Evolutionary conservation across 2,329 filamentous ascomycete species (phyloP), one percentile per base, ranked within the genome.

Genomic region (Penicillium sp.): DNA sequence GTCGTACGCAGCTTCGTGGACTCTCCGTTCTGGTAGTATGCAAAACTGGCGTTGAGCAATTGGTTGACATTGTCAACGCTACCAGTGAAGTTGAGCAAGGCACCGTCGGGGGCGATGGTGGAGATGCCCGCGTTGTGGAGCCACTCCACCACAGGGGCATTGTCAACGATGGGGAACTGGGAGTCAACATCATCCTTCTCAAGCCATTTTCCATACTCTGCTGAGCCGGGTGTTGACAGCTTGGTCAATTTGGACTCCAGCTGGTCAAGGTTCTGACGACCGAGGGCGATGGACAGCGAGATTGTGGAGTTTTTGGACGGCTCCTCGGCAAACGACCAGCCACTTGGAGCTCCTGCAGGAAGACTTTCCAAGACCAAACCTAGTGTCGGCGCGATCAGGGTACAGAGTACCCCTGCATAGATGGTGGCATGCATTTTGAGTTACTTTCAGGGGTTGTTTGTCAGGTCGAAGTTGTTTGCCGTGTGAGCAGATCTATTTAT

Each of bases 191-290:
- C 75, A 11, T 72, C 67, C 39, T 73, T 68, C 21, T 71, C 73
- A 57, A 81, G 74, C 64, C 82, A 81, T 52, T 80, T 66, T 24
- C 81, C 81, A 58, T 83, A 83, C 14, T 71, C 67, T 3, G 72
- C 58, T 55, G 76, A 70, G 6, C 74, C 73, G 1, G 81, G 81
- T 0, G 78, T 80, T 18, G 79, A 81, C 21, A 79, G 66, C 5
- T 72, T 69, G 22, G 70, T 59, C 40, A 79, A 67, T 29, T 67
- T 67, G 34, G 71, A 66, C 60, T 78, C 71, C 13, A 79, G 71
- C 40, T 69, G 67, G 38, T 74, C 69, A 5, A 72, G 63, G 55
- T 67, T 71, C 58, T 63, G 56, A 45, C 59, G 58, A 9, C 47
- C 58, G 45, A 69, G 45, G 0, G 63, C 65, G 52, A 66, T 65